These are phyloP conservation scores for Onygenales sp. DNA, from an alignment of 2,329 filamentous ascomycete species.

Conservation along the genomic window DNA sequence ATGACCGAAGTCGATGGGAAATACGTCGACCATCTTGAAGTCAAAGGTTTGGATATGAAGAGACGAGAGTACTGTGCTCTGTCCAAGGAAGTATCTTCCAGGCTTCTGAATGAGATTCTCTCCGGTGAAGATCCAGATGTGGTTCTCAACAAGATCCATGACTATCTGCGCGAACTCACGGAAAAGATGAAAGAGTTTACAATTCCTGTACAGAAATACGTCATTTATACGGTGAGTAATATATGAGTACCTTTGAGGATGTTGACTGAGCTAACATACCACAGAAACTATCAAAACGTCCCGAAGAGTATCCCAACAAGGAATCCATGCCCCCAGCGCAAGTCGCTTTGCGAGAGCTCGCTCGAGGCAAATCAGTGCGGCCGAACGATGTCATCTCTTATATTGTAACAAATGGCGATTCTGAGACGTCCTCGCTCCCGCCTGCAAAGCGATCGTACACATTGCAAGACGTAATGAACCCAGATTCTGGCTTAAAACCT, in stretches of 20 bases:
- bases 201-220: conserved; percentile 77
- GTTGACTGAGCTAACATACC: conserved; percentile 11
- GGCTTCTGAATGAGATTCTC: conserved; percentile 85
- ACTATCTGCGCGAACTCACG: conserved; percentile 78
- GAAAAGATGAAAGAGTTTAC: conserved; percentile 73
- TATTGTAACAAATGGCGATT: conserved; percentile 65
- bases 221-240: conserved; percentile 67
- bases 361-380: conserved; percentile 76
- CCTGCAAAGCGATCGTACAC: conserved; percentile 83
- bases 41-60: conserved; percentile 97
- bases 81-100: conserved; percentile 87
- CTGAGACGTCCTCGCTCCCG: conserved; percentile 51
- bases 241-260: neutral
- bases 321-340: conserved; percentile 96
- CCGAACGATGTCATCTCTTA: conserved; percentile 96
- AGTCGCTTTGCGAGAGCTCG: conserved; percentile 80
- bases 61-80: conserved; percentile 92
- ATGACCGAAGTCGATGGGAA: conserved; percentile 82
- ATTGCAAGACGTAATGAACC: conserved; percentile 72
- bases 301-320: conserved; percentile 86
- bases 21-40: conserved; percentile 87
- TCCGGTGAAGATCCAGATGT: conserved; percentile 87
- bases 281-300: conserved; percentile 81
- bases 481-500: conserved; percentile 64
- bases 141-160: conserved; percentile 82